Percentiles rank a stretch among this genome's conserved stretches.
phyloP scores from a whole-genome alignment of 176 grass and related monocot species.

The Cocos nucifera region DNA sequence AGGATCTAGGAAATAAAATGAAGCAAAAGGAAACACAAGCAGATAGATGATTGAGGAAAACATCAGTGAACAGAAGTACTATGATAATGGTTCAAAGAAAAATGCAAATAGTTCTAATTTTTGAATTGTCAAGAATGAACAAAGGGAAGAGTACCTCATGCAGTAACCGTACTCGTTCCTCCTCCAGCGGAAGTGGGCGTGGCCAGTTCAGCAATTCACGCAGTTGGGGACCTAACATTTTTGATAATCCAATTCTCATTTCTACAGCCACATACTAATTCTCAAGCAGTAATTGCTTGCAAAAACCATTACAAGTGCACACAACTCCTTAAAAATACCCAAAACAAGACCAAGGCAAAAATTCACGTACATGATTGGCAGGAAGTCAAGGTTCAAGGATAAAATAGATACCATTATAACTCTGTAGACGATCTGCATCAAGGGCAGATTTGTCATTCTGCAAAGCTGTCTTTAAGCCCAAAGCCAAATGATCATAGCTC shows the following conservation, averaged over 20 bases:
- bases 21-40: no score
- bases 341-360: no score
- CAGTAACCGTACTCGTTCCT: constrained; percentile 77
- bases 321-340: not conserved
- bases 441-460: constrained; percentile 78
- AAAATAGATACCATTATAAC: constrained; percentile 44
- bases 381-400: not conserved
- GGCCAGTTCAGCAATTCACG: constrained; percentile 80
- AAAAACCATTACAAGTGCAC: not conserved
- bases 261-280: not conserved
- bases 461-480: constrained; percentile 68
- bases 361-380: no score
- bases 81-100: not conserved
- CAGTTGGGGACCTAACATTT: constrained; percentile 57
- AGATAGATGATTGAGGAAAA: no score
- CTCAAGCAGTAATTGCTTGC: not conserved
- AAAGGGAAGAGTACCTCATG: constrained; percentile 57
- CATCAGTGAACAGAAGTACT: no score
- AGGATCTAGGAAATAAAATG: no score
- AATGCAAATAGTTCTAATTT: no score
- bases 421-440: constrained; percentile 71
- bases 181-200: constrained; percentile 73
- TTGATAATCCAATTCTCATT: constrained; percentile 7
- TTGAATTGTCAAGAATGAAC: not conserved
- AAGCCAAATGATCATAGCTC: constrained; percentile 87